phyloP scores from a whole-genome alignment of 2,329 filamentous ascomycete genomes.

The Reticulascus tulasneorum region DNA sequence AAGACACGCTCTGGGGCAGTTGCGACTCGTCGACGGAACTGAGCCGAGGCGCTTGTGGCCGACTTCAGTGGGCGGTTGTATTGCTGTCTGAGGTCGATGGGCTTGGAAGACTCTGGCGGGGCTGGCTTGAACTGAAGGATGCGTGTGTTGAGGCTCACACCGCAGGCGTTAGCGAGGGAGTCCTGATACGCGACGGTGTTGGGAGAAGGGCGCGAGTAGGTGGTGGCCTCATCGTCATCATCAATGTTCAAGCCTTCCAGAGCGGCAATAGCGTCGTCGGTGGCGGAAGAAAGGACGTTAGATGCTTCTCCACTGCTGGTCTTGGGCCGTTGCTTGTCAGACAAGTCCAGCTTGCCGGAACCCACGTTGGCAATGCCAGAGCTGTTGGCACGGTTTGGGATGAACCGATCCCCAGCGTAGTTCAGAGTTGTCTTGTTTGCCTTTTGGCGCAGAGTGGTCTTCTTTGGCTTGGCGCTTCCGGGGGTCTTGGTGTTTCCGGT shows the following conservation, averaged over 20 bases:
- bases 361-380: constrained; percentile 80
- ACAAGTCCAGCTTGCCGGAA: constrained; percentile 73
- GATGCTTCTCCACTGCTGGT: constrained; percentile 68
- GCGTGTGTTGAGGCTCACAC: constrained; percentile 86
- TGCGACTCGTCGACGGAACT: constrained; percentile 86
- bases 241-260: constrained; percentile 74
- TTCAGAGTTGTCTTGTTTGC: constrained; percentile 70
- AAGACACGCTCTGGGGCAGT: constrained; percentile 94
- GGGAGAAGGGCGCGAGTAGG: constrained; percentile 75
- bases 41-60: constrained; percentile 67
- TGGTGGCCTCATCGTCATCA: constrained; percentile 65
- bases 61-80: constrained; percentile 95
- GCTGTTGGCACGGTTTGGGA: constrained; percentile 87
- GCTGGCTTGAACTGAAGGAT: constrained; percentile 98
- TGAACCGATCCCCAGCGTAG: constrained; percentile 88
- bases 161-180: constrained; percentile 84
- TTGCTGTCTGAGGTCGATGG: constrained; percentile 93
- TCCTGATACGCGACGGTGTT: constrained; percentile 90
- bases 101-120: constrained; percentile 95
- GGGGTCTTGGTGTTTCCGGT: constrained; percentile 68
- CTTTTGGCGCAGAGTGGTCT: constrained; percentile 49
- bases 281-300: constrained; percentile 69
- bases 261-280: constrained; percentile 75
- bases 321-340: constrained; percentile 71
- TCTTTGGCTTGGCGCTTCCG: constrained; percentile 51